Evolutionary conservation across 305 asterid genomes (phyloP).

Genomic region (Fraxinus sp.): DNA sequence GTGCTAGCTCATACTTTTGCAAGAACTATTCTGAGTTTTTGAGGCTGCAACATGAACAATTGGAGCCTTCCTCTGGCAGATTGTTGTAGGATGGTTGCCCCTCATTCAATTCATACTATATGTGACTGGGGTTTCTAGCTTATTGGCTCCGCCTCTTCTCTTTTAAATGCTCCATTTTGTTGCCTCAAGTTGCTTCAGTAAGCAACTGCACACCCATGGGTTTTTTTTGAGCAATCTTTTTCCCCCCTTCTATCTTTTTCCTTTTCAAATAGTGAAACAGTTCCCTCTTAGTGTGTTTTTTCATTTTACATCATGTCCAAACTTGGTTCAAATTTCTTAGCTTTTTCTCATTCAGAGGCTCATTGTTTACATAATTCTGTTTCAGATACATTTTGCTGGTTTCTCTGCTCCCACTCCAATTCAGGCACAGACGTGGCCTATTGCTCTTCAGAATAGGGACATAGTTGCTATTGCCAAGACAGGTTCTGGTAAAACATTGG

Average conservation of each 20-base stretch:
- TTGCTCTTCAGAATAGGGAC: slow-evolving; percentile 72
- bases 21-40: slow-evolving; percentile 78
- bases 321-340: slow-evolving; percentile 27
- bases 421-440: slow-evolving; percentile 99
- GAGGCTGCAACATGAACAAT: slow-evolving; percentile 93
- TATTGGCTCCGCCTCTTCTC: slow-evolving; percentile 78
- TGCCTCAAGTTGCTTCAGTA: slow-evolving; percentile 97
- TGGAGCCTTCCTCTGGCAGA: slow-evolving; percentile 85
- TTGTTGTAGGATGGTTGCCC: slow-evolving; percentile 77
- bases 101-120: slow-evolving; percentile 69
- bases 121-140: slow-evolving; percentile 84
- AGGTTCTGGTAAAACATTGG: slow-evolving; percentile 95
- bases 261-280: slow-evolving; percentile 20
- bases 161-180: slow-evolving; percentile 83
- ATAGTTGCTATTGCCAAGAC: slow-evolving; percentile 99
- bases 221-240: slow-evolving; percentile 48
- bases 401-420: slow-evolving; percentile 95
- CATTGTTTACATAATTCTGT: slow-evolving; percentile 31
- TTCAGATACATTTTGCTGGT: slow-evolving; percentile 81
- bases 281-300: slow-evolving; percentile 18
- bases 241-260: slow-evolving; percentile 19
- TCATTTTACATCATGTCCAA: slow-evolving; percentile 13
- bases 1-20: slow-evolving; percentile 81
- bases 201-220: slow-evolving; percentile 78
- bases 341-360: slow-evolving; percentile 18